Percentiles rank a stretch among this genome's conserved stretches.
phyloP scores from a whole-genome alignment of 2,329 filamentous ascomycete genomes.

The Lasiodiplodia sp. region DNA sequence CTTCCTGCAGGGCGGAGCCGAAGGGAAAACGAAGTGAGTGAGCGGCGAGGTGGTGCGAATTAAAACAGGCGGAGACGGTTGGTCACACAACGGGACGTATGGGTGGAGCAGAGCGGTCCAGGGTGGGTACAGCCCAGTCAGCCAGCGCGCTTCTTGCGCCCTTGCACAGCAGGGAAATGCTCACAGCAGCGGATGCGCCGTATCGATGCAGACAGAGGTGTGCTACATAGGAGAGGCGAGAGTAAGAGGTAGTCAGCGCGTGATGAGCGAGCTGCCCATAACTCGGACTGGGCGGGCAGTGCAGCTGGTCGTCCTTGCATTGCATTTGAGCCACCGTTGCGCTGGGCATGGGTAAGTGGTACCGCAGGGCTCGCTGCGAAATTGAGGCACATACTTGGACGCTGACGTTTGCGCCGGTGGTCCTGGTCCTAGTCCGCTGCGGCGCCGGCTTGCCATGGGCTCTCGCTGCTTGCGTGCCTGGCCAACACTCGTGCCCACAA shows the following conservation, averaged over 20 bases:
- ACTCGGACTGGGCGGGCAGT: neutral
- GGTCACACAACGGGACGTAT: conserved; percentile 21
- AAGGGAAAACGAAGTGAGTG: conserved; percentile 15
- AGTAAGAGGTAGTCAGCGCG: conserved; percentile 16
- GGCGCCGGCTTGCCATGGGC: neutral
- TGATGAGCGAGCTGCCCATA: conserved; percentile 18
- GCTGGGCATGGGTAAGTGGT: conserved; percentile 20
- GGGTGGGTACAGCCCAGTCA: conserved; percentile 9
- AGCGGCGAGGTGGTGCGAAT: conserved; percentile 25
- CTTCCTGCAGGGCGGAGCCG: conserved; percentile 20
- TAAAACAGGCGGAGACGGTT: conserved; percentile 25
- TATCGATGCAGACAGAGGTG: conserved; percentile 4
- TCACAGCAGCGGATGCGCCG: conserved; percentile 5
- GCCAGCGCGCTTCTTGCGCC: conserved; percentile 5
- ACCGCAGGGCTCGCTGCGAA: conserved; percentile 21
- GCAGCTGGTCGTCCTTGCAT: conserved; percentile 29
- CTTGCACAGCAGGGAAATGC: conserved; percentile 23
- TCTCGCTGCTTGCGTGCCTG: conserved; percentile 7
- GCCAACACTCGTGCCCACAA: conserved; percentile 1
- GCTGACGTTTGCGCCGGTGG: conserved; percentile 10
- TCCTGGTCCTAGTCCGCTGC: conserved; percentile 2
- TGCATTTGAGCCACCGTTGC: conserved; percentile 24
- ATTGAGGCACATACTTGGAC: conserved; percentile 23
- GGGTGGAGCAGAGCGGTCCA: conserved; percentile 8
- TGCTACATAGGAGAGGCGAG: conserved; percentile 4